Base-by-base conservation (phyloP, 108 stramenopile species). In the Nitzschia palea region DNA sequence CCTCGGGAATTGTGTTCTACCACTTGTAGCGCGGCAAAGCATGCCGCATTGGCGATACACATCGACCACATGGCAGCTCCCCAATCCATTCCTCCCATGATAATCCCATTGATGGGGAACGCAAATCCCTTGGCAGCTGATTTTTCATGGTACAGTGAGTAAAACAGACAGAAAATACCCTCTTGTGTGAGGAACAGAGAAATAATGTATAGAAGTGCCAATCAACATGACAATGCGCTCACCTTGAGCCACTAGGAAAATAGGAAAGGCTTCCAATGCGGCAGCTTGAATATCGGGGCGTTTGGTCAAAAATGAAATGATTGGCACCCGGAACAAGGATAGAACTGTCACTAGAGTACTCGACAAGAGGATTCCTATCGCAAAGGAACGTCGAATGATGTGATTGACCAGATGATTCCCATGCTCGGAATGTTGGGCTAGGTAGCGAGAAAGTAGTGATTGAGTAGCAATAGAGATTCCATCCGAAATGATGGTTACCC, bases 71-170 rank as follows among this genome's bases (percentile, higher is more conserved):
- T 68, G 27, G 78, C 42, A 34, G 40, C 74, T 18, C 44, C 59
- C 77, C 76, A 83, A 61, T 83, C 82, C 26, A 73, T 40, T 18
- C 70, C 74, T 8, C 82, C 82, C 75, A 83, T 76, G 4, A 79
- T 43, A 3, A 76, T 55, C 2, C 78, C 82, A 44, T 79, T 79
- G 36, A 70, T 58, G 5, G 77, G 74, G 60, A 76, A 83, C 27
- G 73, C 77, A 51, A 79, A 28, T 1, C 82, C 82, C 65, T 83
- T 83, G 32, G 70, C 37, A 23, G 67, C 65, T 55, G n/a, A n/a
- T n/a, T n/a, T n/a, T n/a, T n/a, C n/a, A n/a, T n/a, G n/a, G n/a
- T n/a, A n/a, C n/a, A 55, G 5, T 20, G 47, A 48, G 47, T 5
- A 48, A 8, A 48, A 40, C 10, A 40, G 37, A 40, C 37, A 12